phyloP scores from a whole-genome alignment of 805 yeast genomes.

The Sugiyamaella lignohabitans region DNA sequence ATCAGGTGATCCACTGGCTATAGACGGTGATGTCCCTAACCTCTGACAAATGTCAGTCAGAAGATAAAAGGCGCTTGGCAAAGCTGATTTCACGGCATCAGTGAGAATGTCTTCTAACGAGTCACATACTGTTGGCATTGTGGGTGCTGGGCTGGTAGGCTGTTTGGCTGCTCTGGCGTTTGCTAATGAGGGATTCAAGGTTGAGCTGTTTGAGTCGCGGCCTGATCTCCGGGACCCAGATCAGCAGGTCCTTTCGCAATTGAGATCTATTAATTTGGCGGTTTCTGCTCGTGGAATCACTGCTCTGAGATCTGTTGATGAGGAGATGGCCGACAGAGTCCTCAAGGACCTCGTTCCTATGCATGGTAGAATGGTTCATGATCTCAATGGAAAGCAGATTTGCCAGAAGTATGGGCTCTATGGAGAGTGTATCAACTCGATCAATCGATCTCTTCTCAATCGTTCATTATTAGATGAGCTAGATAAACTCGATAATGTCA shows the following conservation, averaged over 20 bases:
- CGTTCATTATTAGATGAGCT: constrained; percentile 58
- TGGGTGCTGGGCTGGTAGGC: constrained; percentile 93
- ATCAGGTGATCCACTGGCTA: no score
- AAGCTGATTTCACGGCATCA: no score
- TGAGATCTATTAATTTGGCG: constrained; percentile 73
- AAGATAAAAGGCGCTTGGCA: no score
- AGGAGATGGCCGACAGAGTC: constrained; percentile 48
- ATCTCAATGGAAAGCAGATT: constrained; percentile 51
- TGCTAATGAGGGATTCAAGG: constrained; percentile 62
- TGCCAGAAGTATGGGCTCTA: constrained; percentile 72
- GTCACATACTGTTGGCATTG: constrained; percentile 32
- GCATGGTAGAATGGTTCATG: constrained; percentile 88
- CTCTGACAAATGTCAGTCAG: no score
- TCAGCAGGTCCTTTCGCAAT: constrained; percentile 17
- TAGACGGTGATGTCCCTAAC: no score
- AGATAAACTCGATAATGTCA: constrained; percentile 41
- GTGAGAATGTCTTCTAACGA: no score
- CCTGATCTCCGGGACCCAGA: constrained; percentile 51
- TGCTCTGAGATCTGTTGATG: constrained; percentile 59
- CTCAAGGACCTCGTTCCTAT: constrained; percentile 67
- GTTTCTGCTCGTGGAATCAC: constrained; percentile 78
- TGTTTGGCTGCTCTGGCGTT: constrained; percentile 78
- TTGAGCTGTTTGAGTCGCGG: constrained; percentile 65
- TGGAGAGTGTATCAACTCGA: constrained; percentile 81
- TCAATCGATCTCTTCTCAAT: constrained; percentile 69